Base-by-base conservation (phyloP, 495 filamentous ascomycete genomes). In the Hypoxylon trugodes region DNA sequence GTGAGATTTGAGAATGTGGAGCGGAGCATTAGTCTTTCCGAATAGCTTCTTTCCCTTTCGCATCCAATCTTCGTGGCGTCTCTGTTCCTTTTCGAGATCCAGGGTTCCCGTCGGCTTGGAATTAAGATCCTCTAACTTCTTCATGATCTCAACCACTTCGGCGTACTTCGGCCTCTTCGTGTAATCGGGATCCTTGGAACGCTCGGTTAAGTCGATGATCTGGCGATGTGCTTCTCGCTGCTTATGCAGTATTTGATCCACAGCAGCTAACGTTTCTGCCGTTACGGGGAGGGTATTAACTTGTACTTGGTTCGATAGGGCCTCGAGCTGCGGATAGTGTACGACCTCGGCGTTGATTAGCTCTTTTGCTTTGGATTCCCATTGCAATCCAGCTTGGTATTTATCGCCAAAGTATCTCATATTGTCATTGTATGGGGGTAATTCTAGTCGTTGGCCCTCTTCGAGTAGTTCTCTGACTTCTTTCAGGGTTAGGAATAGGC, bases 61-160 rank as follows among this genome's bases (percentile, higher is more conserved):
- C 95, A 99, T 99, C 95, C 95, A 99, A 72, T 99, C 96, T 68
- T 98, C 95, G 65, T 99, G 95, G 9, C 91, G 88, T 71, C 93
- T 96, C 73, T 96, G 91, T 71, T 97, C 92, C 65, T 91, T 92
- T 70, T 99, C 95, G 18, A 99, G 82, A 72, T 99, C 95, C 40
- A 96, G 81, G 0, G 94, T 96, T 3, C 95, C 95, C 22, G 81
- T 82, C 0, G 95, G 95, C 69, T 97, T 96, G 69, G 92, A 96
- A 59, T 95, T 94, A 8, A 98, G 81, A 50, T 93, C 90, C 59
- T 89, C 87, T 12, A 99, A 76, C 46, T 88, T 88, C 68, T 95
- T 92, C 77, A 94, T 90, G 10, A 97, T 86, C 33, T 96, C 91
- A 0, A 89, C 86, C 42, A 98, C 91, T 70, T 97, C 95, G 45